Evolutionary conservation across 768 basidiomycete species (phyloP).

Genomic region (Boletus subparvulus): DNA sequence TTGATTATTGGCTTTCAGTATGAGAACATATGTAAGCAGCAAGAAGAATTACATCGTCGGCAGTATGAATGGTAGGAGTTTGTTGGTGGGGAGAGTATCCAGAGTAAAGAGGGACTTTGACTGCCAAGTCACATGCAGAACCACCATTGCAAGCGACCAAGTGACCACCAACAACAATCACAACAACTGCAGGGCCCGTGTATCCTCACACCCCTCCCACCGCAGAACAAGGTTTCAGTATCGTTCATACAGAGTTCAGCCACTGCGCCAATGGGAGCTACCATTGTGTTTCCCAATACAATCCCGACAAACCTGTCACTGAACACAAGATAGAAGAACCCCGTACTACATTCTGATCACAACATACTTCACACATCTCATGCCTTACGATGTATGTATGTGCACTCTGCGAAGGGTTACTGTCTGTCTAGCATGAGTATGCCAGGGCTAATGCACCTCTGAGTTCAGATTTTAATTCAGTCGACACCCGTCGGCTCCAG

Average conservation of each 20-base stretch:
- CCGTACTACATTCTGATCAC: conserved; percentile 87
- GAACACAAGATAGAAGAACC: conserved; percentile 76
- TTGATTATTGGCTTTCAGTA: no score
- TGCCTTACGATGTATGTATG: conserved; percentile 81
- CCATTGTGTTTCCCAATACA: conserved; percentile 64
- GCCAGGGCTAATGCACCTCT: conserved; percentile 93
- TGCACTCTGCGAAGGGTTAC: background rate
- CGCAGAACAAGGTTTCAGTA: conserved; percentile 74
- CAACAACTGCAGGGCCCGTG: no score
- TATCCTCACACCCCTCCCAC: conserved; percentile 70
- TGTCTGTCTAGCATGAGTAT: conserved; percentile 4
- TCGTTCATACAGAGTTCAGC: conserved; percentile 89
- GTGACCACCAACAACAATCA: no score
- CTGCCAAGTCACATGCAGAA: no score
- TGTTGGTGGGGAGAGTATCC: no score
- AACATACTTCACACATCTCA: conserved; percentile 80
- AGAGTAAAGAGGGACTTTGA: no score
- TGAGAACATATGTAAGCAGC: no score
- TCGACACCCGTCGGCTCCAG: conserved; percentile 96
- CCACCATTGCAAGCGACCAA: no score
- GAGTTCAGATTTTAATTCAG: conserved; percentile 98
- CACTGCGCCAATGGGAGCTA: conserved; percentile 79
- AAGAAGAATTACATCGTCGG: no score
- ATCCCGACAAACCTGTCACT: conserved; percentile 43
- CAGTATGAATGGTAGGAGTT: no score